phyloP scores from a whole-genome alignment of 164 flowering plant genomes.

The Sextonia rubra region DNA sequence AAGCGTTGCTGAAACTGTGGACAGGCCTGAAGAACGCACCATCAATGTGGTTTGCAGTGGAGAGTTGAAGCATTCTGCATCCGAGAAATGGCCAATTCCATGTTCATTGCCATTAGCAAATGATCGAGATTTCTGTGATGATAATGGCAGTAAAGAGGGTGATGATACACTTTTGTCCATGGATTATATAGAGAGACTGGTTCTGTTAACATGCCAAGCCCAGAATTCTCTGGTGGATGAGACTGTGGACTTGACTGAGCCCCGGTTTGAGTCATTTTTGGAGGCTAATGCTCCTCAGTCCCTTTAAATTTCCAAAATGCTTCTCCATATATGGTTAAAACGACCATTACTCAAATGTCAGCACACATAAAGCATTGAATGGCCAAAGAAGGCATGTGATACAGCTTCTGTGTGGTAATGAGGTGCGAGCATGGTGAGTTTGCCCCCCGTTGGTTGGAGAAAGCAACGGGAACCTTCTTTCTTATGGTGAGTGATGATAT shows the following conservation, averaged over 20 bases:
- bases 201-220: constrained; percentile 44
- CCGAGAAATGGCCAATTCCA: constrained; percentile 26
- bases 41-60: constrained; percentile 21
- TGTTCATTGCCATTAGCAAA: constrained; percentile 32
- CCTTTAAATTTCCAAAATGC: constrained; percentile 14
- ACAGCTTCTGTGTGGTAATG: no score
- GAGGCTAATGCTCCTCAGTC: constrained; percentile 36
- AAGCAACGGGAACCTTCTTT: not conserved
- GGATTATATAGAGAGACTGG: constrained; percentile 43
- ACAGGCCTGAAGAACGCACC: constrained; percentile 12
- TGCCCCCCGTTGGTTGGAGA: not conserved
- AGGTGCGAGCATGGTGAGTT: not conserved
- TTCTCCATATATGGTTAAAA: not conserved
- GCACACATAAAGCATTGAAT: no score
- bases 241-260: constrained; percentile 76
- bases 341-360: not conserved
- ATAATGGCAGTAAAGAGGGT: constrained; percentile 16
- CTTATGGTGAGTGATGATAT: no score
- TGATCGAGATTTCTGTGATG: constrained; percentile 21
- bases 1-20: constrained; percentile 12
- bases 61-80: constrained; percentile 23
- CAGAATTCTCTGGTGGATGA: constrained; percentile 56
- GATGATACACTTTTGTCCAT: constrained; percentile 24
- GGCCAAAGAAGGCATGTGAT: no score
- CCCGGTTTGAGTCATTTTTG: constrained; percentile 75